Base-by-base conservation (phyloP, 2,329 filamentous ascomycete genomes). In the Chaetoscypha palmicola region DNA sequence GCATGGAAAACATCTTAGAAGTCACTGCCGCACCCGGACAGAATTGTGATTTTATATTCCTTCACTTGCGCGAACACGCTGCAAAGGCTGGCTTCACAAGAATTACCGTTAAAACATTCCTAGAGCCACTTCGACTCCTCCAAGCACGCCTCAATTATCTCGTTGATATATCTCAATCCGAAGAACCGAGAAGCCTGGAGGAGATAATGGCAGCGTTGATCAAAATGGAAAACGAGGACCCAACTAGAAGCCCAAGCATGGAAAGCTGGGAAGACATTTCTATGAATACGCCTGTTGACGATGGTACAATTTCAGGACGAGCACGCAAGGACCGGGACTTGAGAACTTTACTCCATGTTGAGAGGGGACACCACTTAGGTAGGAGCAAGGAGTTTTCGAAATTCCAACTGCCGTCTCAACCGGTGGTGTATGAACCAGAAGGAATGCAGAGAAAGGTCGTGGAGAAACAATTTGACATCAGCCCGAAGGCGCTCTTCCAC, bases 181-280 rank as follows among this genome's bases (percentile, higher is more conserved):
- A 85, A 33, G 77, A 86, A 55, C 79, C 82, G 2, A 75, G 81
- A 62, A 72, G 73, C 3, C 66, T 90, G 1, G 76, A 88, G 46
- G 79, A 82, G 16, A 73, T 88, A 4, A 76, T 96, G 52, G 77
- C 76, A 39, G 73, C 78, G 0, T 67, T 98, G 48, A 76, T 88
- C 54, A 85, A 77, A 58, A 76, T 95, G 64, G 90, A 94, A 57
- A 72, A 69, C 38, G 71, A 72, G 14, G 71, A 74, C 32, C 71
- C 65, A 2, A 74, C 72, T 45, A 71, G 73, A 50, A 87, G 82
- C 49, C 83, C 85, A 1, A 90, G 84, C 51, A 75, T 82, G 21
- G 90, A 94, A 56, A 94, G 89, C 65, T 96, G 89, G 90, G 90
- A 96, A 58, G 87, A 96, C 55, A 69, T 90, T 2, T 80, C 79